Evolutionary conservation across 164 flowering plant genomes (phyloP), one percentile per base, ranked within the genome.

Genomic region (Tetracentron sinense): DNA sequence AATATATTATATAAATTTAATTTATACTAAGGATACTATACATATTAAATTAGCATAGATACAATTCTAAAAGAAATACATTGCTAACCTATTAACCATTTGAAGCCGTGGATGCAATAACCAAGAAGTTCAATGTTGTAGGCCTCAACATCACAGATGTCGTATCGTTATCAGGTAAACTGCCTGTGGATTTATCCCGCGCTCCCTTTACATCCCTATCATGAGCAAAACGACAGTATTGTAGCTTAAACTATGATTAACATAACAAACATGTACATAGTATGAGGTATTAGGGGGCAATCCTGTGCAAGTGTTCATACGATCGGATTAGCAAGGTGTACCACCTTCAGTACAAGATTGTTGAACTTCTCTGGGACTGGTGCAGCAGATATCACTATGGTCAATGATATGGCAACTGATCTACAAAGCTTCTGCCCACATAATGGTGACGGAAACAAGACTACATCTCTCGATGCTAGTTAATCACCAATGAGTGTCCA

Each of bases 101-200:
- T 33, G 89, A 85, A 3, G 3, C 67, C 0, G 51, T 87, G 0
- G 64, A 60, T 31, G 20, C 27, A 7, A 78, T 90, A 64, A 79
- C 42, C 8, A 16, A 72, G 7, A 90, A 85, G 64, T 93, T 93
- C 33, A 66, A 4, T 0, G 79, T 55, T 19, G 82, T 82, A 0
- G 92, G 89, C 29, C 89, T 93, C 22, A 69, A 81, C 58, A 22
- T 66, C 64, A 83, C 88, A 0, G 97, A 90, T 51, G 84, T 90
- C 0, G 96, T 87, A 0, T 38, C 90, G 20, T 69, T 93, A 52
- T 87, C 97, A 66, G 98, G 96, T 91, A 48, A 48, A 14, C 4
- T 47, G 2, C 29, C 31, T 38, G 42, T 15, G 12, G 12, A 5
- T 22, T 19, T 11, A 25, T 44, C 44, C n/a, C 3, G 30, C 58